Base-by-base conservation (phyloP, 176 grass and related monocot species). In the Aegilops longissima region DNA sequence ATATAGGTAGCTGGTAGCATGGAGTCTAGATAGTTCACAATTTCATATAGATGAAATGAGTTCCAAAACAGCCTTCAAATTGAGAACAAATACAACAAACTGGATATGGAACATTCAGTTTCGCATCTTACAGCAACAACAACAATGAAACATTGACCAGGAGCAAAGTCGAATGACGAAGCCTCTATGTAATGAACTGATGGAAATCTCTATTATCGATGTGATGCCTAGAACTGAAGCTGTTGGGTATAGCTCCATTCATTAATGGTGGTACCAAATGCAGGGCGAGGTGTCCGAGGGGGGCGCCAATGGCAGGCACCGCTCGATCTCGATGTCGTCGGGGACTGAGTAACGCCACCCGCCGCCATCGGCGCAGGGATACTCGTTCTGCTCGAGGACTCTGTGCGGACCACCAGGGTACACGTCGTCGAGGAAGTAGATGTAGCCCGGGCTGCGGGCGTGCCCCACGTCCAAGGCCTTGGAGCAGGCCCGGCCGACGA, bases 401-500 rank as follows among this genome's bases (percentile, higher is more conserved):
- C 36, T 10, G 38, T 34, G 2, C 3, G 23, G 16, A 42, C 68
- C 27, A 24, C 75, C 10, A 59, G 23, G 3, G 47, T 24, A 40
- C 20, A 71, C 68, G 16, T 86, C 84, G 24, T 86, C 75, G 33
- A 86, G 20, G 62, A 86, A 86, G 23, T 86, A 79, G 84, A 73
- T 25, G 70, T n/a, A 73, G 21, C 47, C 64, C 23, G 23, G 73
- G 31, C 20, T 36, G 38, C 6, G 1, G 9, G 8, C 0, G 5
- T 9, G 16, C 21, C 75, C 84, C 1, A 24, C 71, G 12, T 14
- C 2, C 7, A 79, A 17, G 49, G 84, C 76, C 65, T 18, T 61
- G 35, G 84, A 86, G 75, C 84, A 71, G 18, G 76, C 65, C n/a
- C 84, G 65, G 5, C 84, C 84, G 7, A 79, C 36, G 66, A 79